Evolutionary conservation across 768 basidiomycete genomes (phyloP), one percentile per base, ranked within the genome.

Genomic region (Holtermanniella nyarrowii): DNA sequence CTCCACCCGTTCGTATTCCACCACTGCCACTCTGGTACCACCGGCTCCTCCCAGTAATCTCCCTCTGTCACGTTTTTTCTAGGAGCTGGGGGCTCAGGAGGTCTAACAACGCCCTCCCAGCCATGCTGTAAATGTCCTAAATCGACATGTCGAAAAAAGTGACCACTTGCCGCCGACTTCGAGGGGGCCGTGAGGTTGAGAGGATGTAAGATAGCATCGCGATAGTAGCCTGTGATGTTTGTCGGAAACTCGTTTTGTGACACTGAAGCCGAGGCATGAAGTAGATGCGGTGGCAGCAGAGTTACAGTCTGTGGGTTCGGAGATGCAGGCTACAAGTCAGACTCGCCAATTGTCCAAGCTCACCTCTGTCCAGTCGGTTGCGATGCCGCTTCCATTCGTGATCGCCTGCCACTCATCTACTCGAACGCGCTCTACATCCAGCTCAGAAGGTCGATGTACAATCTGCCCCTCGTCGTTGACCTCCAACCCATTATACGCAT

Each of bases 181-280:
- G 11, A 23, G 10, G 25, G 55, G 21, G 42, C 27, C 14, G 52
- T 55, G 23, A 66, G 51, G 46, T 61, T 55, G 20, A 69, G 25
- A 4, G 58, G 51, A 45, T 67, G 61, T 0, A 58, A 44, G 1
- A 21, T 39, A 1, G 62, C 68, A 10, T 63, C 51, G 5, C 68
- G 59, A 48, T 68, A 68, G 54, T 69, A 71, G 1, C 69, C 69
- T 1, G 69, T 69, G 41, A 71, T 66, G 48, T 69, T 71, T 16
- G 31, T 7, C 16, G 31, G 31, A 16, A 7, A 37, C 31, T 37
- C 31, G 25, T 43, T 55, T 46, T 46, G 69, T 41, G 53, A 54
- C 13, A 23, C 37, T 42, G 14, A 53, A 39, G 27, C 26, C 26
- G 49, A 31, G 24, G 26, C 27, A 41, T 56, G 62, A 39, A 26